Evolutionary conservation across 805 yeast genomes (phyloP).

Genomic region (Candida gorgasii): DNA sequence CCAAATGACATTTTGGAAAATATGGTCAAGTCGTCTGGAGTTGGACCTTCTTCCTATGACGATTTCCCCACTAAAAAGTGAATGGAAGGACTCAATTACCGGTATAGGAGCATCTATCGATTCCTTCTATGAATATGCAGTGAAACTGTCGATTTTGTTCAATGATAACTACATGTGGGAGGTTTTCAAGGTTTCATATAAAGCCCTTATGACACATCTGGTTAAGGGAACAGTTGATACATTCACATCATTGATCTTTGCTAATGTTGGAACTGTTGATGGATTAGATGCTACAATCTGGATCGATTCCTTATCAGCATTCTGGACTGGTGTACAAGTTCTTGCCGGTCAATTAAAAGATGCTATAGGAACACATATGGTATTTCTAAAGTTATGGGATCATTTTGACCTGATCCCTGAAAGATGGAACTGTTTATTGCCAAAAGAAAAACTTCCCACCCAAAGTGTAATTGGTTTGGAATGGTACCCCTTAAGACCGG

Average conservation of each 20-base stretch:
- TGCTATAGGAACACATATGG: conserved; percentile 61
- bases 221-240: conserved; percentile 27
- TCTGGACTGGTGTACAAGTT: conserved; percentile 84
- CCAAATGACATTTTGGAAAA: conserved; percentile 58
- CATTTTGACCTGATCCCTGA: conserved; percentile 83
- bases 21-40: conserved; percentile 68
- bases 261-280: conserved; percentile 56
- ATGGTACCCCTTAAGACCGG: conserved; percentile 95
- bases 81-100: conserved; percentile 59
- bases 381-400: conserved; percentile 77
- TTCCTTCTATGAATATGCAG: conserved; percentile 85
- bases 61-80: conserved; percentile 56
- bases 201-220: conserved; percentile 51
- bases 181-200: conserved; percentile 50
- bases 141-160: conserved; percentile 73
- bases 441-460: conserved; percentile 10
- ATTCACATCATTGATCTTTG: conserved; percentile 41
- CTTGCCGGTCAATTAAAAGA: conserved; percentile 70
- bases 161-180: conserved; percentile 64
- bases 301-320: conserved; percentile 87
- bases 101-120: conserved; percentile 93
- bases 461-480: conserved; percentile 51
- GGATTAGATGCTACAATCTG: conserved; percentile 59
- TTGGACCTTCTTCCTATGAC: conserved; percentile 78
- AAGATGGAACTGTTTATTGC: conserved; percentile 59